Conservation (phyloP, 2,329 filamentous ascomycete species). For the Pyrenochaeta sp. region DNA sequence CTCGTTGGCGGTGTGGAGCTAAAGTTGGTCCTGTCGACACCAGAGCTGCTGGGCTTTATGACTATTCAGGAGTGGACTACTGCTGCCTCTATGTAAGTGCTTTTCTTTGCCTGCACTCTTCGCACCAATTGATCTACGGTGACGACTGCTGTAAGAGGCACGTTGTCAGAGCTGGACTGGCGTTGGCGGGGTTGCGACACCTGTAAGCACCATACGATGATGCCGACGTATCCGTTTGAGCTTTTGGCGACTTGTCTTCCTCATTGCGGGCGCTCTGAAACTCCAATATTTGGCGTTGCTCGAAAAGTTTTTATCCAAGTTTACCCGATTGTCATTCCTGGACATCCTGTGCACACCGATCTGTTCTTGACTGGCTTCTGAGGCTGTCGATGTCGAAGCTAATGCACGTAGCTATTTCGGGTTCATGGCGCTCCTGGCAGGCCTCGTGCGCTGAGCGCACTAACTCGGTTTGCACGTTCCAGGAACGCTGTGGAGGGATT, state of each 20-base stretch:
- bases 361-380: conserved; percentile 20
- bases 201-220: not conserved
- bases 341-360: conserved; percentile 11
- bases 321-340: conserved; percentile 15
- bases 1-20: conserved; percentile 49
- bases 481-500: conserved; percentile 9
- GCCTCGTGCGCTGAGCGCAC: conserved; percentile 42
- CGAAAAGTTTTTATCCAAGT: conserved; percentile 2
- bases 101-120: conserved; percentile 19
- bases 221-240: not conserved
- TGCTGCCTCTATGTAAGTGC: conserved; percentile 51
- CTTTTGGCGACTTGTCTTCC: too few relatives aligned
- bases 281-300: not conserved
- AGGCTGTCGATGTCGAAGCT: conserved; percentile 29
- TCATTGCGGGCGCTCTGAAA: conserved; percentile 8
- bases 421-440: conserved; percentile 52
- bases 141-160: not conserved
- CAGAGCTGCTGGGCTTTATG: conserved; percentile 47
- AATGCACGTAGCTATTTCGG: conserved; percentile 53
- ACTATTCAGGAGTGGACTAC: conserved; percentile 50
- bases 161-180: conserved; percentile 9
- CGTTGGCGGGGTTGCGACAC: conserved; percentile 15
- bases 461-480: conserved; percentile 13
- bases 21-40: conserved; percentile 44
- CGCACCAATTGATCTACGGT: conserved; percentile 1